phyloP scores from a whole-genome alignment of 1,284 basidiomycete species.

The Meira nashicola region DNA sequence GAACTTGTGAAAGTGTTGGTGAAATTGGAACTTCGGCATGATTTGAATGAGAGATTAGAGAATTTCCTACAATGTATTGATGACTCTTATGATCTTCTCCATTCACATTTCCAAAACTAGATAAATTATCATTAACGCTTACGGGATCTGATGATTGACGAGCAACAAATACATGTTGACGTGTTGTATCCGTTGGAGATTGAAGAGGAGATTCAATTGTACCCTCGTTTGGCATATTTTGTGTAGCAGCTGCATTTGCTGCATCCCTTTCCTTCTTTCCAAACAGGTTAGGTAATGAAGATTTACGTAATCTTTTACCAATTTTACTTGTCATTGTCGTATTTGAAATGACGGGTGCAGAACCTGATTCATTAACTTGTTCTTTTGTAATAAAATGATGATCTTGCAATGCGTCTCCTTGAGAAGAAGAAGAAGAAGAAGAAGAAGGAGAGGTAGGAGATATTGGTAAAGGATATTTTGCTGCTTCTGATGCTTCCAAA shows the following conservation, averaged over 20 bases:
- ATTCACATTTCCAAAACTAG: slow-evolving; percentile 15
- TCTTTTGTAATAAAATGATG: background rate
- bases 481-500: background rate
- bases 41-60: slow-evolving; percentile 1
- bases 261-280: slow-evolving; percentile 5
- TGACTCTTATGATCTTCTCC: too few relatives aligned
- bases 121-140: slow-evolving; percentile 17
- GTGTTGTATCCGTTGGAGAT: background rate
- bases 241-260: background rate
- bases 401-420: too few relatives aligned
- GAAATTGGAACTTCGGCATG: slow-evolving; percentile 9
- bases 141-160: background rate
- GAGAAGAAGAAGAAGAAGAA: background rate
- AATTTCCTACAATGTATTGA: background rate
- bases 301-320: background rate
- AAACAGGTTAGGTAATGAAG: slow-evolving; percentile 2
- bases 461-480: background rate
- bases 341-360: background rate
- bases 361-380: background rate
- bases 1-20: slow-evolving; percentile 6
- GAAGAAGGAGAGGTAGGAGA: background rate
- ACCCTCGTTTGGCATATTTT: background rate
- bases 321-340: background rate
- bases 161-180: background rate
- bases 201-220: slow-evolving; percentile 6